Percentiles rank a stretch among this genome's conserved stretches.
Evolutionary conservation across 2,329 filamentous ascomycete species (phyloP).

Genomic region (Neofusicoccum cordaticola): DNA sequence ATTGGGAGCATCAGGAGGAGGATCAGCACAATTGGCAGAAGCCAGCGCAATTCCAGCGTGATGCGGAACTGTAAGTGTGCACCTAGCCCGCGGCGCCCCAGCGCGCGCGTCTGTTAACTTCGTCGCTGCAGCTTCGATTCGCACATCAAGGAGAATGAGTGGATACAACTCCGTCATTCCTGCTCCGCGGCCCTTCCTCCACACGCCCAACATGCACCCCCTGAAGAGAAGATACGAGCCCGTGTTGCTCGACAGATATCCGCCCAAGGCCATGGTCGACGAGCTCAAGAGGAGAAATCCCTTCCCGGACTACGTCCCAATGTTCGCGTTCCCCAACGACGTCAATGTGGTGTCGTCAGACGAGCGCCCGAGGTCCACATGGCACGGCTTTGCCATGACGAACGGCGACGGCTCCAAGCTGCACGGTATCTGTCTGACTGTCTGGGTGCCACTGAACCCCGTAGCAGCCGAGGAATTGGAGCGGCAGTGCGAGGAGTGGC

Average conservation of each 20-base stretch:
- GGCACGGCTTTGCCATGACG: conserved; percentile 99
- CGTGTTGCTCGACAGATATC: conserved; percentile 91
- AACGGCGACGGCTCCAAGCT: conserved; percentile 86
- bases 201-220: conserved; percentile 91
- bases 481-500: conserved; percentile 55
- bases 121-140: conserved; percentile 57
- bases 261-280: conserved; percentile 75
- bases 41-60: conserved; percentile 78
- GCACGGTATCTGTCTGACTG: conserved; percentile 84
- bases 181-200: conserved; percentile 82
- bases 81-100: background rate
- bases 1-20: conserved; percentile 87
- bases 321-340: conserved; percentile 99
- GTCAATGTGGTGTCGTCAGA: conserved; percentile 96
- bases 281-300: conserved; percentile 75
- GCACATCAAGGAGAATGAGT: conserved; percentile 84
- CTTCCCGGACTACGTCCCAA: conserved; percentile 96
- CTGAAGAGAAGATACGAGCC: conserved; percentile 92
- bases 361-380: conserved; percentile 89
- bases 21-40: conserved; percentile 95
- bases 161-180: conserved; percentile 99
- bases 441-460: conserved; percentile 85
- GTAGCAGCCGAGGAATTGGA: conserved; percentile 82
- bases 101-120: conserved; percentile 23
- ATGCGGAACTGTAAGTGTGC: conserved; percentile 64